These are phyloP conservation scores for Wallemia mellicola DNA, from an alignment of 1,284 basidiomycete species.

Conservation along the genomic window DNA sequence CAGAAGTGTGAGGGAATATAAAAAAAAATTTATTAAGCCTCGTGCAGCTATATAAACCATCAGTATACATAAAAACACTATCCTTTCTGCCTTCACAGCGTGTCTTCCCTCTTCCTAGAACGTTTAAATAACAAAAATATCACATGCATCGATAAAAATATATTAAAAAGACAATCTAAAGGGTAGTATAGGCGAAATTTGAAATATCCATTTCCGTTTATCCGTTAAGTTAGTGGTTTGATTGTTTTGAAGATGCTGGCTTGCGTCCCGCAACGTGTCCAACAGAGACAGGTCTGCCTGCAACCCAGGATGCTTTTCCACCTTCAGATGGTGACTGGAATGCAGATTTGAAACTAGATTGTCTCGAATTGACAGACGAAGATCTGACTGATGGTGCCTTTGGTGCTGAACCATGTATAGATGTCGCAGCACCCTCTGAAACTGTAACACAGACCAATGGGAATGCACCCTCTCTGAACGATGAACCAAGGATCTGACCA, in stretches of 20 bases:
- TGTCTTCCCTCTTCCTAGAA: neutral
- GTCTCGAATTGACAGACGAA: neutral
- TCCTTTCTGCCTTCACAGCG: neutral
- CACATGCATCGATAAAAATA: neutral
- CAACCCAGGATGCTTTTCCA: neutral
- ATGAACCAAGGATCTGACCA: neutral
- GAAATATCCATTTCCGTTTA: neutral
- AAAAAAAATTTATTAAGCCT: neutral
- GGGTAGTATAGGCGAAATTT: neutral
- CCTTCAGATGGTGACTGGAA: neutral
- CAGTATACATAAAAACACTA: too few relatives aligned
- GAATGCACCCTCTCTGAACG: neutral
- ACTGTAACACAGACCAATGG: neutral
- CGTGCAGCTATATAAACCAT: too few relatives aligned
- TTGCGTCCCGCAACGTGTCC: neutral
- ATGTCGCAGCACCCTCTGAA: neutral
- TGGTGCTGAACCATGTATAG: neutral
- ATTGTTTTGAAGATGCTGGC: neutral
- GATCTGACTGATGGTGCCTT: neutral
- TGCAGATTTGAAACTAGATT: neutral
- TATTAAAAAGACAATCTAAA: neutral
- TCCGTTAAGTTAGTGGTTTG: neutral
- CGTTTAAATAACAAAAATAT: neutral
- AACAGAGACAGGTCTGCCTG: neutral
- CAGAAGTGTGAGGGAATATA: neutral